Evolutionary conservation across 352 stramenopile species (phyloP).

Genomic region (Blastocystis sp.): DNA sequence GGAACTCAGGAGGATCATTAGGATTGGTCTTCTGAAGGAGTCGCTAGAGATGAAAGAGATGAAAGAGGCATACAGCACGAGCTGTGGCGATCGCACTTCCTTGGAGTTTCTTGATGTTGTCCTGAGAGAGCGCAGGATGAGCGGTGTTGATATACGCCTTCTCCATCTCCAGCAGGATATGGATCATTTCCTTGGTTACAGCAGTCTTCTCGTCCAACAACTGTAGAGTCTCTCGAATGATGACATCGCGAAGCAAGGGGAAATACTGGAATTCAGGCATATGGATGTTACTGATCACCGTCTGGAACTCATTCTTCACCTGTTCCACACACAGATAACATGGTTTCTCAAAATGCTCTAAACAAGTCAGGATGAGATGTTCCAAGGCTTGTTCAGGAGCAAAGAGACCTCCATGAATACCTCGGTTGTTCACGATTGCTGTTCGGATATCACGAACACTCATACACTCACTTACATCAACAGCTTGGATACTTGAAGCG

Average conservation of each 20-base stretch:
- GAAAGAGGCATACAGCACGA: neutral
- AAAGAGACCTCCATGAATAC: conserved; percentile 89
- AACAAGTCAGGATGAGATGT: conserved; percentile 89
- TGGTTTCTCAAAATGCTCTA: conserved; percentile 83
- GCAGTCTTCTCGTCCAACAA: conserved; percentile 27
- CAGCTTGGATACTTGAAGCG: conserved; percentile 75
- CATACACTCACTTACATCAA: conserved; percentile 88
- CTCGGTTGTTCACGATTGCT: conserved; percentile 94
- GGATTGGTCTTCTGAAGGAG: neutral
- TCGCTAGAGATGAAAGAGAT: neutral
- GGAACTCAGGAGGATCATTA: conserved; percentile 19
- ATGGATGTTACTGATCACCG: neutral
- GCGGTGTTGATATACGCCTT: conserved; percentile 98
- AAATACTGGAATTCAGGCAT: conserved; percentile 42
- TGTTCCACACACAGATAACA: conserved; percentile 93
- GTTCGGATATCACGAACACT: conserved; percentile 95
- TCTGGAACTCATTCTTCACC: conserved; percentile 94
- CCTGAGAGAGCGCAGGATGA: conserved; percentile 88
- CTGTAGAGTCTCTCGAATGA: conserved; percentile 28
- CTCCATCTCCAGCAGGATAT: conserved; percentile 95
- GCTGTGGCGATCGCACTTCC: conserved; percentile 41
- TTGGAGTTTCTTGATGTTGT: conserved; percentile 6
- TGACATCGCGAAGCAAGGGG: conserved; percentile 2
- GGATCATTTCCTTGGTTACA: conserved; percentile 84
- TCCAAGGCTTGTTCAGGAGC: conserved; percentile 97